Percentiles rank a stretch among this genome's conserved stretches.
These are phyloP conservation scores for Haplosporangium sp. DNA, from an alignment of 371 early-diverging fungal genomes.

Conservation along the genomic window DNA sequence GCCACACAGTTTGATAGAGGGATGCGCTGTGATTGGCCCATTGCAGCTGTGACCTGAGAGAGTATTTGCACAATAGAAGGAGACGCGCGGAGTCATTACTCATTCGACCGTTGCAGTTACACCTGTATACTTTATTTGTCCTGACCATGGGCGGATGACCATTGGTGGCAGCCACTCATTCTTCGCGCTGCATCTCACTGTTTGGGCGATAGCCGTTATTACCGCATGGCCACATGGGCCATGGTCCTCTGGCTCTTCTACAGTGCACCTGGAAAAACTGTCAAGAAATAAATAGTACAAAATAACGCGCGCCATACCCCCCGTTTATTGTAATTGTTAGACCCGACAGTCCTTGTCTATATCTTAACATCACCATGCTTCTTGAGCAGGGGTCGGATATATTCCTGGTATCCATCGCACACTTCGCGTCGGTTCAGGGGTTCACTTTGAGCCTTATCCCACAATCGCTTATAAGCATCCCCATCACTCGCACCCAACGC, in stretches of 20 bases:
- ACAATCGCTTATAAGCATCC: constrained; percentile 70
- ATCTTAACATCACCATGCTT: constrained; percentile 55
- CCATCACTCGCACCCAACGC: constrained; percentile 83
- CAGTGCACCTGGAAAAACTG: too few species aligned
- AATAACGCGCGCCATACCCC: neutral
- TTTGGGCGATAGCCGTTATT: too few species aligned
- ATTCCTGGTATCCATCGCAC: constrained; percentile 67
- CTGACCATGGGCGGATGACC: too few species aligned
- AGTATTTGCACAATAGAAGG: neutral
- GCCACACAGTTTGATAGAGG: constrained; percentile 1
- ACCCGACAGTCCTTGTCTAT: constrained; percentile 1
- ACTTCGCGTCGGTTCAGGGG: constrained; percentile 71
- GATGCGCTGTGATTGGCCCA: constrained; percentile 9
- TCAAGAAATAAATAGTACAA: neutral
- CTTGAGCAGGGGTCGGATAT: constrained; percentile 64
- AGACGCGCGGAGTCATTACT: constrained; percentile 5
- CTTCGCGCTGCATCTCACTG: too few species aligned
- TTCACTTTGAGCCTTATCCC: constrained; percentile 74
- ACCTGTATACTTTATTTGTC: too few species aligned
- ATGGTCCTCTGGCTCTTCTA: too few species aligned
- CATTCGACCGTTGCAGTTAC: constrained; percentile 8
- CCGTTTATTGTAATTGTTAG: too few species aligned
- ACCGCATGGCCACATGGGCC: too few species aligned
- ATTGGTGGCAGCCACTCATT: too few species aligned
- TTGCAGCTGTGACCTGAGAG: neutral